These are phyloP conservation scores for Xylariaceae sp. DNA, from an alignment of 2,329 filamentous ascomycete species.

Conservation along the genomic window DNA sequence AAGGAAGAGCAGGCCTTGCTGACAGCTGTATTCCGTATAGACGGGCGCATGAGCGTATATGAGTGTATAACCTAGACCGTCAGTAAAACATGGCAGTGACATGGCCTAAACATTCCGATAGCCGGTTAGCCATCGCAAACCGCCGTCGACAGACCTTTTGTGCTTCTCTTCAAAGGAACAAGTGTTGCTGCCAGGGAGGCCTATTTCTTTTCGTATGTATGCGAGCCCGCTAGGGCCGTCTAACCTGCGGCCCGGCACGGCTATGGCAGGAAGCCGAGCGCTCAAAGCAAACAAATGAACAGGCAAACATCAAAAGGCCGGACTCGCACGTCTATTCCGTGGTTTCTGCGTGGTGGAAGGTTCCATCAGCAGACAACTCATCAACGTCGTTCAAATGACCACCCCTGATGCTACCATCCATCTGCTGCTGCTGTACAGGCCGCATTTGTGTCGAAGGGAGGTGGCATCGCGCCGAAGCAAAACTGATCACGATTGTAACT, in stretches of 20 bases:
- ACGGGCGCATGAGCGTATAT: neutral
- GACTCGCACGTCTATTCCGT: neutral
- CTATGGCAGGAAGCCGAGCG: neutral
- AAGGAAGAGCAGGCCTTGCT: slow-evolving; percentile 3
- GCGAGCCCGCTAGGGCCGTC: slow-evolving; percentile 2
- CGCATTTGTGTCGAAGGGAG: slow-evolving; percentile 1
- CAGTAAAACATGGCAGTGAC: slow-evolving; percentile 1
- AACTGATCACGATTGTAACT: slow-evolving; percentile 7
- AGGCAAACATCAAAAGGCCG: slow-evolving; percentile 3
- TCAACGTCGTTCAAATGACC: slow-evolving; percentile 5
- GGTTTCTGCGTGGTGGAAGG: neutral
- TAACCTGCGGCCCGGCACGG: neutral
- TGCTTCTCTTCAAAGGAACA: neutral
- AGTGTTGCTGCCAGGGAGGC: neutral
- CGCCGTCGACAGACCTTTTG: neutral
- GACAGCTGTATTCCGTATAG: slow-evolving; percentile 1
- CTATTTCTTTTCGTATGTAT: neutral
- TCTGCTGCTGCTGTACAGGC: slow-evolving; percentile 3
- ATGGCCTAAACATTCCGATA: neutral
- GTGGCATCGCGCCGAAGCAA: slow-evolving; percentile 10
- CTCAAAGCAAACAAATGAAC: slow-evolving; percentile 12
- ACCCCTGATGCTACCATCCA: slow-evolving; percentile 7
- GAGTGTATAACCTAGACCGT: neutral
- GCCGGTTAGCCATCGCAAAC: neutral
- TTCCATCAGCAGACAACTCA: slow-evolving; percentile 11